A percentile compares a stretch with the other conserved stretches of the same genome.
phyloP scores from a whole-genome alignment of 768 basidiomycete species.

The Amanita subjunquillea region DNA sequence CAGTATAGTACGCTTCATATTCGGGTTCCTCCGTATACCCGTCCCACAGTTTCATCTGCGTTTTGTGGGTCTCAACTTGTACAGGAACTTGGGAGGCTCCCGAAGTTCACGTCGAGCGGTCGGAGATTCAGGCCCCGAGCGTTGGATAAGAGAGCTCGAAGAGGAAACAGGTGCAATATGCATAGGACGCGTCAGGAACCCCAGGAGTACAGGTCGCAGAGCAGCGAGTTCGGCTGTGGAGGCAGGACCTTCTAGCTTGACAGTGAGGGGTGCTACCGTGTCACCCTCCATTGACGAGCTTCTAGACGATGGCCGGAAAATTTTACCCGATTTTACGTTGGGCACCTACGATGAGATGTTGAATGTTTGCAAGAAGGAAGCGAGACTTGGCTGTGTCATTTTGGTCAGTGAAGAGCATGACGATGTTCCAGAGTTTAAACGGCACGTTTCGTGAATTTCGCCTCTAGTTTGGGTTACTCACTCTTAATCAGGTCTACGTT shows the following conservation, averaged over 20 bases:
- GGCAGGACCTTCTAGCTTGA: slow-evolving; percentile 37
- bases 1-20: slow-evolving; percentile 52
- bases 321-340: slow-evolving; percentile 73
- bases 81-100: slow-evolving; percentile 27
- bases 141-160: slow-evolving; percentile 74
- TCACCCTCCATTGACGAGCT: slow-evolving; percentile 9
- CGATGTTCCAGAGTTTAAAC: slow-evolving; percentile 79
- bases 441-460: slow-evolving; percentile 29
- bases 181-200: slow-evolving; percentile 30
- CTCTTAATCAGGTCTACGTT: slow-evolving; percentile 49
- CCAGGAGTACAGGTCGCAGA: slow-evolving; percentile 22
- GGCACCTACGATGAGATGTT: slow-evolving; percentile 79
- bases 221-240: slow-evolving; percentile 10
- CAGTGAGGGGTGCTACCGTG: slow-evolving; percentile 19
- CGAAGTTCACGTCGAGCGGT: slow-evolving; percentile 24
- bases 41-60: slow-evolving; percentile 37
- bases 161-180: slow-evolving; percentile 75
- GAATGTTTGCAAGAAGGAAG: slow-evolving; percentile 57
- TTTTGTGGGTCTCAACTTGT: slow-evolving; percentile 38
- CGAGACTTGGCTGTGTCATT: slow-evolving; percentile 68
- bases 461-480: background rate
- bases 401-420: slow-evolving; percentile 89
- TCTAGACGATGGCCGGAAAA: slow-evolving; percentile 27
- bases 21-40: slow-evolving; percentile 58
- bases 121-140: slow-evolving; percentile 38